Base-by-base conservation (phyloP, 1,284 basidiomycete genomes). In the Agroathelia rolfsii region DNA sequence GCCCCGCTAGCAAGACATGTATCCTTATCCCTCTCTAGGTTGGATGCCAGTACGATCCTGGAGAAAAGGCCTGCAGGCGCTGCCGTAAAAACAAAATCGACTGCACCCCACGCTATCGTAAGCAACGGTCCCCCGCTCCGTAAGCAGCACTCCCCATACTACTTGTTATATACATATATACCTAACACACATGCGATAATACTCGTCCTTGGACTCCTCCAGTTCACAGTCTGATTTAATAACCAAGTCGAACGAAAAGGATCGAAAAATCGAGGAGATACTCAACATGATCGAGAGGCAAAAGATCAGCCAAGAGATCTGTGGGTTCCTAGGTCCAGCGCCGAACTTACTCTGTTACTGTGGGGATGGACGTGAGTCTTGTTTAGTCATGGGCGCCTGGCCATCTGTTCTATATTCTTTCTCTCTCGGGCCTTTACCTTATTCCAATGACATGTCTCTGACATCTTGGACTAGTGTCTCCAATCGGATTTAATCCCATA, bases 151-250 rank as follows among this genome's bases (percentile, higher is more conserved):
- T 12, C 23, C 29, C n/a, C 10, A 20, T 6, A 34, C 24, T 28
- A 6, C 25, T 19, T 23, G 24, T 26, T 29, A 29, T 28, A 12
- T 32, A 22, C n/a, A 26, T 26, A 16, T 34, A n/a, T n/a, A 29
- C 25, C 27, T 30, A 31, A 10, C 22, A 11, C 21, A 24, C 17
- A 27, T 19, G 7, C 26, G 26, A 20, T 17, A 24, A 14, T 27
- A n/a, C n/a, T n/a, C n/a, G n/a, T n/a, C n/a, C n/a, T n/a, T n/a
- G n/a, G n/a, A n/a, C 8, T 18, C 26, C 14, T 24, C 22, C 34
- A 75, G 72, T 6, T 72, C 71, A 6, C 72, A 75, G 35, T 72
- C 75, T 46, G 65, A 74, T 34, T 49, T 76, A 12, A 61, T 68
- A 42, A 56, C 66, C 41, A 58, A 53, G 33, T 61, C 67, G 3